Conservation (phyloP, 495 filamentous ascomycete genomes). For the Annulohypoxylon bovei region DNA sequence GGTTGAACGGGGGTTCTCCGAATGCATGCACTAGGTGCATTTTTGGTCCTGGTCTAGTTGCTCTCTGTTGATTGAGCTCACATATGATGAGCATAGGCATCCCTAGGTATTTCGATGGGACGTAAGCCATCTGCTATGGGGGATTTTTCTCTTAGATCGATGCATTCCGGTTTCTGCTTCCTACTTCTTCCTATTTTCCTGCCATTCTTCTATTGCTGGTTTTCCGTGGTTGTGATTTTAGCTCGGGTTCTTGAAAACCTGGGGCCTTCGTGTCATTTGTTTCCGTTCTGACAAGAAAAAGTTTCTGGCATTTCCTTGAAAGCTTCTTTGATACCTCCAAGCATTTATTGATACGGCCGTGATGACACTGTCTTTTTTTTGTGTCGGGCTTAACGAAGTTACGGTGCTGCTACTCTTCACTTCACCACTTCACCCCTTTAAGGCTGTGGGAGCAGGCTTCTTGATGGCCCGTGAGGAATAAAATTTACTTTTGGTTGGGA, state of each 20-base stretch:
- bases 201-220: constrained; percentile 31
- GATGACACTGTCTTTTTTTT: constrained; percentile 24
- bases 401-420: constrained; percentile 33
- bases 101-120: constrained; percentile 33
- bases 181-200: constrained; percentile 45
- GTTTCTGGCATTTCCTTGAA: constrained; percentile 48
- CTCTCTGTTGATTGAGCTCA: constrained; percentile 27
- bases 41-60: constrained; percentile 23
- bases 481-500: constrained; percentile 21
- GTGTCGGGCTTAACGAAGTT: constrained; percentile 44
- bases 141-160: constrained; percentile 41
- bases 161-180: constrained; percentile 39
- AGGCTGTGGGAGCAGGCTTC: constrained; percentile 40
- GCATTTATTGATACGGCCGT: constrained; percentile 46
- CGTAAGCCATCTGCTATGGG: constrained; percentile 32
- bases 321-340: constrained; percentile 49
- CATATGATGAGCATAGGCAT: not conserved
- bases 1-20: constrained; percentile 14
- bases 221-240: constrained; percentile 48
- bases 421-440: constrained; percentile 26
- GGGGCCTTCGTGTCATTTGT: constrained; percentile 27
- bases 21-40: constrained; percentile 22
- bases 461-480: constrained; percentile 32
- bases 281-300: constrained; percentile 47
- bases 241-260: constrained; percentile 31